Percentiles rank a stretch among this genome's conserved stretches.
Evolutionary conservation across 2,329 filamentous ascomycete genomes (phyloP).

Genomic region (Xylaria sp.): DNA sequence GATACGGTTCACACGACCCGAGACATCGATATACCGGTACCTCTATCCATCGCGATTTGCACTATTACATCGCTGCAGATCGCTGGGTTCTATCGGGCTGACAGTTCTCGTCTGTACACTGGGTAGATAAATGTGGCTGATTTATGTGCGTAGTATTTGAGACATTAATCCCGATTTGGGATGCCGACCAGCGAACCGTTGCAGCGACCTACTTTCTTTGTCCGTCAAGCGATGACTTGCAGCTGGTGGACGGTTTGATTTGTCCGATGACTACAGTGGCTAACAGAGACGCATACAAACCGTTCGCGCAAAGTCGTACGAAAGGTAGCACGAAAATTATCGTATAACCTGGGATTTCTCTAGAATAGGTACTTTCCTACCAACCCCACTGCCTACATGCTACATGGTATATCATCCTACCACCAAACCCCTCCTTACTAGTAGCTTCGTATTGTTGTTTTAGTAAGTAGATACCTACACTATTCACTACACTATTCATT

Average conservation of each 20-base stretch:
- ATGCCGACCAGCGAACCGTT: constrained; percentile 15
- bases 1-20: neutral
- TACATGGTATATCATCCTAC: neutral
- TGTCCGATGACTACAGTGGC: constrained; percentile 4
- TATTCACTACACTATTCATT: too few relatives aligned
- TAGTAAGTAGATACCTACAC: neutral
- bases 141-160: too few relatives aligned
- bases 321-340: neutral
- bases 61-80: constrained; percentile 20
- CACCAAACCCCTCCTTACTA: neutral
- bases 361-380: neutral
- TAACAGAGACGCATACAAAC: neutral
- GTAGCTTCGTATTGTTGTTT: constrained; percentile 4
- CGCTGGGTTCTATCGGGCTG: constrained; percentile 5
- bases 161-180: constrained; percentile 6
- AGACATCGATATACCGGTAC: too few relatives aligned
- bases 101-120: neutral
- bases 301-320: neutral
- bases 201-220: constrained; percentile 3
- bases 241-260: neutral
- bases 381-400: neutral
- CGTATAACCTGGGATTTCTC: neutral
- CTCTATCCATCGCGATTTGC: too few relatives aligned
- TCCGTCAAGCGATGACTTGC: constrained; percentile 13
- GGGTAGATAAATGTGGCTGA: constrained; percentile 12